phyloP scores from a whole-genome alignment of 805 yeast species.

The Candida odintsovae region DNA sequence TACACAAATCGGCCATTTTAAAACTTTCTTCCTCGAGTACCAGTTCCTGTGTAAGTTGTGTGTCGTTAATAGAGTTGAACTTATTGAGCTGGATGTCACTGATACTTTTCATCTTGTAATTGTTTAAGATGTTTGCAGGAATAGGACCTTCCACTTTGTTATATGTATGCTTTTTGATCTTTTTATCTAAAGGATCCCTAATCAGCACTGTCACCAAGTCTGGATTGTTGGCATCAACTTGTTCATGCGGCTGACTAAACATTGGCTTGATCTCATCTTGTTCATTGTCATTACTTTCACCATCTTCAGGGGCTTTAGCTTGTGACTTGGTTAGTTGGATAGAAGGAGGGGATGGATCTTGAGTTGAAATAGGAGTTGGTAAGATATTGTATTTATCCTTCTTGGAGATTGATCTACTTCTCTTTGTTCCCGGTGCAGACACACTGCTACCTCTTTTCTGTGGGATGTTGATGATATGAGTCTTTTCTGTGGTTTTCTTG shows the following conservation, averaged over 20 bases:
- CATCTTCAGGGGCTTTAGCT: slow-evolving; percentile 3
- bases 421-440: neutral
- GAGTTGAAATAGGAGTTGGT: slow-evolving; percentile 4
- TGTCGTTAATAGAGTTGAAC: slow-evolving; percentile 32
- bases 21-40: slow-evolving; percentile 47
- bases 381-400: neutral
- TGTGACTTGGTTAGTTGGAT: neutral
- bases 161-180: slow-evolving; percentile 5
- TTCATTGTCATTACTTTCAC: slow-evolving; percentile 1
- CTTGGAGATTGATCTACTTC: slow-evolving; percentile 1
- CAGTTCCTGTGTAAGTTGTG: slow-evolving; percentile 28
- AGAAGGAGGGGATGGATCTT: neutral
- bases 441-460: neutral
- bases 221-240: neutral
- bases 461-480: slow-evolving; percentile 11
- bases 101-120: slow-evolving; percentile 9
- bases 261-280: neutral
- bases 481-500: slow-evolving; percentile 22
- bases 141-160: slow-evolving; percentile 2
- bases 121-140: slow-evolving; percentile 19
- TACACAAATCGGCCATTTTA: slow-evolving; percentile 67
- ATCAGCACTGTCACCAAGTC: slow-evolving; percentile 3
- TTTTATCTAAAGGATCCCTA: slow-evolving; percentile 1
- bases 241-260: neutral
- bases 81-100: slow-evolving; percentile 30